Conservation (phyloP, 192 early-diverging fungal genomes). For the Podochytrium sp. region DNA sequence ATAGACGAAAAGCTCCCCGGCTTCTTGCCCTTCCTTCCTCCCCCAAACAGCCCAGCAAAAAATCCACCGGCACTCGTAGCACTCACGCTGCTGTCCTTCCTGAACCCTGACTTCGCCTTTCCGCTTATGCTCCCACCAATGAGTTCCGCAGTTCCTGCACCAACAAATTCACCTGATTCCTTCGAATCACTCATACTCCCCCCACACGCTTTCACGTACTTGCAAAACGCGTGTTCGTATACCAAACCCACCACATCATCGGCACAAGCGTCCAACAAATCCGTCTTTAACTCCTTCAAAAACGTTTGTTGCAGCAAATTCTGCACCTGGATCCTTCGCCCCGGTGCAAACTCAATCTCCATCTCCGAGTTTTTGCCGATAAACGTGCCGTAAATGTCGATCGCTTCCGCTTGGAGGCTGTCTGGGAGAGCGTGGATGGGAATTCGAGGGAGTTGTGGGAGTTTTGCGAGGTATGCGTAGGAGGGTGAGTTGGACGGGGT, state of each 20-base stretch:
- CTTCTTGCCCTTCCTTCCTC: background rate
- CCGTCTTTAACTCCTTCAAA: background rate
- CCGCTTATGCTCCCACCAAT: background rate
- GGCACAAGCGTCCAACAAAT: slow-evolving; percentile 20
- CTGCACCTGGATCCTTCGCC: background rate
- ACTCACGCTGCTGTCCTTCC: background rate
- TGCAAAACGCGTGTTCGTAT: slow-evolving; percentile 12
- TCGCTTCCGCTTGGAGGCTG: background rate
- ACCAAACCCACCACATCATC: slow-evolving; percentile 3
- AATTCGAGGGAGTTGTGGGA: background rate
- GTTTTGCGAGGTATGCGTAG: background rate
- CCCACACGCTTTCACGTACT: slow-evolving; percentile 4
- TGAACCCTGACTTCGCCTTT: background rate
- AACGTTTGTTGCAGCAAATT: slow-evolving; percentile 5
- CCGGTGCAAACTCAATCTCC: background rate
- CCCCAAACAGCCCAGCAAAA: background rate
- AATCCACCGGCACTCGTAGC: background rate
- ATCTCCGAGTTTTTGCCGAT: background rate
- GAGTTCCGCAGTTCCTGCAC: background rate
- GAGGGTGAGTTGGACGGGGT: background rate
- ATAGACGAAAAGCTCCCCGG: background rate
- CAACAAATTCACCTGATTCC: background rate
- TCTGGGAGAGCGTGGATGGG: background rate
- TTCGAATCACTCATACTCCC: background rate
- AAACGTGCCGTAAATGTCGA: background rate